Percentiles rank a stretch among this genome's conserved stretches.
These are phyloP conservation scores for Xanthoconium separans DNA, from an alignment of 1,284 basidiomycete genomes.

Conservation along the genomic window DNA sequence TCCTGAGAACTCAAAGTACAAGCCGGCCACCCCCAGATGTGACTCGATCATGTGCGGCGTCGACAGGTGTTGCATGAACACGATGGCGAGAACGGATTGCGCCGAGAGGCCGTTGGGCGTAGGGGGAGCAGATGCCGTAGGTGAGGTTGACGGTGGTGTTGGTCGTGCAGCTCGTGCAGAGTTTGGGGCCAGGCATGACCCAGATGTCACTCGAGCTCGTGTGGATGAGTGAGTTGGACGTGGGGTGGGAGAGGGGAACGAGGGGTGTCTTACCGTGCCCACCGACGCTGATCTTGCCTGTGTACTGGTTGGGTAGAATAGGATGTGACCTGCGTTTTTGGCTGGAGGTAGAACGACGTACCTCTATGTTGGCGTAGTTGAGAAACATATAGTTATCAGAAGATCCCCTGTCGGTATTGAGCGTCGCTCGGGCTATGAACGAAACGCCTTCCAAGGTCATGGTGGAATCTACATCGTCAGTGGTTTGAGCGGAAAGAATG, in stretches of 20 bases:
- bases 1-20: too few species aligned
- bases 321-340: too few species aligned
- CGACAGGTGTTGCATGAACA: slow-evolving; percentile 39
- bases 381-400: slow-evolving; percentile 24
- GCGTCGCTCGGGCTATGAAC: slow-evolving; percentile 19
- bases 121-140: slow-evolving; percentile 32
- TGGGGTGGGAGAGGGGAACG: not conserved
- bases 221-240: slow-evolving; percentile 14
- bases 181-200: slow-evolving; percentile 17
- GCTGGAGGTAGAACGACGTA: too few species aligned
- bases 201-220: slow-evolving; percentile 34
- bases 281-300: slow-evolving; percentile 30
- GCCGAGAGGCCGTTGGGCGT: slow-evolving; percentile 26
- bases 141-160: slow-evolving; percentile 30
- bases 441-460: slow-evolving; percentile 18
- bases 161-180: slow-evolving; percentile 22
- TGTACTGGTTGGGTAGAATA: too few species aligned
- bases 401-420: slow-evolving; percentile 20
- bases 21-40: too few species aligned
- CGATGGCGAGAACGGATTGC: slow-evolving; percentile 33
- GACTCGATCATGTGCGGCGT: slow-evolving; percentile 42
- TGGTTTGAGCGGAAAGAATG: slow-evolving; percentile 10
- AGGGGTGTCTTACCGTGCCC: slow-evolving; percentile 27
- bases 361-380: slow-evolving; percentile 28
- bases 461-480: not conserved